Base-by-base conservation (phyloP, 2,329 filamentous ascomycete species). In the Fusarium pseudograminearum region DNA sequence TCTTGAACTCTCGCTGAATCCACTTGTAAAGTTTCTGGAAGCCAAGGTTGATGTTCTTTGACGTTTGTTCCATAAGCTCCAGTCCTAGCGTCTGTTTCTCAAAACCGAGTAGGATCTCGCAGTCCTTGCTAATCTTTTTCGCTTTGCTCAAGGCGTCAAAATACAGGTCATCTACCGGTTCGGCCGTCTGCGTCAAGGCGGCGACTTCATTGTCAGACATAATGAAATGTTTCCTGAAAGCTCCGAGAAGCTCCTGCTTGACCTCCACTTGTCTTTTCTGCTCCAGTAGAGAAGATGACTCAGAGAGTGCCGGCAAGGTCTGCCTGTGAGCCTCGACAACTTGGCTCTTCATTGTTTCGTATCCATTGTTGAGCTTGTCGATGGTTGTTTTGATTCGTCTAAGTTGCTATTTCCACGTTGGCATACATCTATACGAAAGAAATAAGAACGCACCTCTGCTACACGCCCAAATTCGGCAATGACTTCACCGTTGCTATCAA, bases 21-120 rank as follows among this genome's bases (percentile, higher is more conserved):
- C 95, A 99, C 73, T 93, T 90, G 80, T 97, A 98, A 4, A 99
- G 86, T 77, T 98, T 99, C 77, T 99, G 95, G 73, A 96, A 99
- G 7, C 93, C 95, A 18, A 90, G 86, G 75, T 97, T 96, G 51
- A 99, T 86, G 66, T 93, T 89, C 62, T 93, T 93, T 0, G 94
- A 94, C 57, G 91, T 95, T 78, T 95, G 89, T 67, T 98, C 95
- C 86, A 98, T 94, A 50, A 98, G 87, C 74, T 98, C 94, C 6
- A 97, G 83, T 0, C 95, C 96, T 1, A 98, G 82, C 11, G 90
- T 90, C 80, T 98, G 94, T 73, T 94, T 93, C 78, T 98, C 94
- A 31, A 94, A 93, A 4, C 94, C 95, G 2, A 99, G 88, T 7
- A 99, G 83, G 33, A 97, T 85, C 77, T 98, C 92, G 74, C 94